Evolutionary conservation across 108 stramenopile genomes (phyloP), one percentile per base, ranked within the genome.

Genomic region (Cyclotella kingstonii): DNA sequence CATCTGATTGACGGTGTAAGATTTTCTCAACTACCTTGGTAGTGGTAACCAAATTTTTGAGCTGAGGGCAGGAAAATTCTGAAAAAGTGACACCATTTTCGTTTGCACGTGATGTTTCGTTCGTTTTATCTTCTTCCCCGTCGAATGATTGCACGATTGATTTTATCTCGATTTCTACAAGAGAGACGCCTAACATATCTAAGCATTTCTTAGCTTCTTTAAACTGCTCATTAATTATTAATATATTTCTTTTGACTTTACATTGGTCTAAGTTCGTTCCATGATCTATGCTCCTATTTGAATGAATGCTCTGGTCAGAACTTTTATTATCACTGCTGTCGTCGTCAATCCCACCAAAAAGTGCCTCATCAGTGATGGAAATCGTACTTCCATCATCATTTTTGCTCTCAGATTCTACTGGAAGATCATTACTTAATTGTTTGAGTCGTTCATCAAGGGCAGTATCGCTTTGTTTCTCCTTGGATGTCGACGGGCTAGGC

Each of bases 111-210:
- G n/a, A n/a, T n/a, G n/a, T 38, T 1, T 39, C 54, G 11, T 68
- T 44, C 0, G n/a, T 43, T 23, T 63, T 43, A 45, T 21, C 40
- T 1, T 7, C 3, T 7, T 4, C 8, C n/a, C 28, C 40, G 3
- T 46, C 45, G 5, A 15, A 4, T 10, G 60, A 15, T 4, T 51
- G 29, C 18, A 26, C 25, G 18, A 54, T 28, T 11, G 57, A 48
- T 43, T 26, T 53, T 23, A 65, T 54, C 45, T 81, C 72, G 0
- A 69, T 60, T 25, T 74, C 76, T 12, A 81, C 81, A 12, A 86
- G 50, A 17, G 69, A 66, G 17, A 83, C 71, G 0, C 81, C 85
- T 12, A 83, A 33, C 15, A 38, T 18, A 23, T 83, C 67, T 53
- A 86, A 52, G 38, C 15, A 53, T 18, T 63, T 22, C 29, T 70